Conservation (phyloP, 139 green algal genomes). For the Zygnema circumcarinatum region DNA sequence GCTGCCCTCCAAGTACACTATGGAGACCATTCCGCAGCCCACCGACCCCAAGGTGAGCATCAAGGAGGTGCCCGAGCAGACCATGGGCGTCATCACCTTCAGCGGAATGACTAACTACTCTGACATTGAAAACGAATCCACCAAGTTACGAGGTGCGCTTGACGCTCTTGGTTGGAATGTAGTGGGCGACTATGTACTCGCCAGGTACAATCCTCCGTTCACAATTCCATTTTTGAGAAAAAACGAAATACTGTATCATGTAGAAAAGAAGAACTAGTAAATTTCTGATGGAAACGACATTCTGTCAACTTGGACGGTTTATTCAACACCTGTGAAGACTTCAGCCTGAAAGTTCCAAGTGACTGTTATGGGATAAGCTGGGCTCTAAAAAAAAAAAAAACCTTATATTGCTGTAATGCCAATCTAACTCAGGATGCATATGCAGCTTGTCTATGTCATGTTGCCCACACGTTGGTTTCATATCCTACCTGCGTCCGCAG, state of each 20-base stretch:
- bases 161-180: slow-evolving; percentile 9
- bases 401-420: too few species aligned
- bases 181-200: background rate
- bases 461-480: too few species aligned
- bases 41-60: slow-evolving; percentile 12
- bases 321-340: too few species aligned
- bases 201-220: slow-evolving; percentile 59
- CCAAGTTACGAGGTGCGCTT: background rate
- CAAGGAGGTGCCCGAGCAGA: slow-evolving; percentile 22
- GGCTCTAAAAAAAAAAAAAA: too few species aligned
- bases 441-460: too few species aligned
- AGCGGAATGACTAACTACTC: background rate
- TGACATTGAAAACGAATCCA: background rate
- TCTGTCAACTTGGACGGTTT: background rate
- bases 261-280: slow-evolving; percentile 10
- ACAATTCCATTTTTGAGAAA: slow-evolving; percentile 49
- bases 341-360: too few species aligned
- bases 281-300: background rate
- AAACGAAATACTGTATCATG: slow-evolving; percentile 59
- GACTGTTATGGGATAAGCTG: too few species aligned
- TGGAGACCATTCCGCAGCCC: slow-evolving; percentile 39
- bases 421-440: too few species aligned
- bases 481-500: too few species aligned
- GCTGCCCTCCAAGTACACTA: slow-evolving; percentile 42
- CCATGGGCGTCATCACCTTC: slow-evolving; percentile 22